Percentiles rank a stretch among this genome's conserved stretches.
phyloP scores from a whole-genome alignment of 441 rosid genomes.

The Aleurites moluccanus region DNA sequence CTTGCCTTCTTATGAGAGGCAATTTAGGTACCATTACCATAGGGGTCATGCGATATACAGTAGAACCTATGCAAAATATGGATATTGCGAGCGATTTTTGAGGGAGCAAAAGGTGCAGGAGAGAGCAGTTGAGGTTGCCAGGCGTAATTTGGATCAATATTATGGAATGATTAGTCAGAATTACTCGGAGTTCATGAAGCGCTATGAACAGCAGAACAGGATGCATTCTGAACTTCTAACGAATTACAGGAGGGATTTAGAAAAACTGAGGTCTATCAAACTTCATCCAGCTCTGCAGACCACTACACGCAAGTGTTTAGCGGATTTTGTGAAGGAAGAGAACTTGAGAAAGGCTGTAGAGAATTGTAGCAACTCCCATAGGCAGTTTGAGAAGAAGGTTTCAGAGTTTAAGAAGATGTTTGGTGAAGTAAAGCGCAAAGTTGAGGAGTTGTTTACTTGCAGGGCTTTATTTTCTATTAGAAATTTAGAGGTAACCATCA shows the following conservation, averaged over 20 bases:
- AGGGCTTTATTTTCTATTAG: constrained; percentile 49
- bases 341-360: constrained; percentile 70
- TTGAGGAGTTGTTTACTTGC: constrained; percentile 68
- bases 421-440: constrained; percentile 65
- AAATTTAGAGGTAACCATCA: constrained; percentile 61
- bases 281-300: constrained; percentile 82
- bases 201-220: constrained; percentile 68
- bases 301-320: constrained; percentile 50
- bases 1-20: constrained; percentile 87
- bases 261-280: constrained; percentile 72
- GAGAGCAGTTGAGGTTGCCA: constrained; percentile 81
- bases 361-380: constrained; percentile 66
- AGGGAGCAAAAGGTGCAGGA: constrained; percentile 89
- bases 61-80: constrained; percentile 54
- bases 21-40: constrained; percentile 72
- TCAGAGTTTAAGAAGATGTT: constrained; percentile 80
- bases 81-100: constrained; percentile 63
- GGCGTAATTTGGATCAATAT: constrained; percentile 77
- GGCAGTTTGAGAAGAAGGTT: constrained; percentile 94
- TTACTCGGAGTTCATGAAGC: constrained; percentile 85
- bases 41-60: constrained; percentile 58
- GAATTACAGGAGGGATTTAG: constrained; percentile 73
- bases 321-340: constrained; percentile 93
- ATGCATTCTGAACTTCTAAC: constrained; percentile 70
- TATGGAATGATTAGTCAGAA: constrained; percentile 76